A percentile compares a stretch with the other conserved stretches of the same genome.
Conservation (phyloP, 169 alveolate genomes). For the Plasmodium falciparum region DNA sequence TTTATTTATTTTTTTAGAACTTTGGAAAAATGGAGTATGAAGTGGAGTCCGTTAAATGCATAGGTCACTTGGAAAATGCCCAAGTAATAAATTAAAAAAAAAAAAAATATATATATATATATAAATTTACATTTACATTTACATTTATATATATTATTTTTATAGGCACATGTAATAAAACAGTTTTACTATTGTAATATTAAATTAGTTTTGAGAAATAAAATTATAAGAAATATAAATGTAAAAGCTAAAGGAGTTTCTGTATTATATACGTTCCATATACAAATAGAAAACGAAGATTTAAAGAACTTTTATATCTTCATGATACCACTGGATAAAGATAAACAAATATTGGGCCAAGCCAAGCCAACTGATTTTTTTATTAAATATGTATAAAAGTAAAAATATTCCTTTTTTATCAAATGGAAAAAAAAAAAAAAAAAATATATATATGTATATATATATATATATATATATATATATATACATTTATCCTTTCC, state of each 20-base stretch:
- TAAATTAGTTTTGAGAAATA: constrained; percentile 29
- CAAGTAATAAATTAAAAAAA: constrained; percentile 24
- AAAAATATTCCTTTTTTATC: neutral
- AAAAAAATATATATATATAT: constrained; percentile 3
- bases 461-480: neutral
- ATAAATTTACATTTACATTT: neutral
- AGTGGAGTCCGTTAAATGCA: constrained; percentile 59
- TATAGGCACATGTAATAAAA: constrained; percentile 7
- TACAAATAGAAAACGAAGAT: constrained; percentile 42
- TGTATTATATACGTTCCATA: constrained; percentile 44
- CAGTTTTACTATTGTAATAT: constrained; percentile 58
- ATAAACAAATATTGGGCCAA: constrained; percentile 48
- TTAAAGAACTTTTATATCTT: constrained; percentile 26
- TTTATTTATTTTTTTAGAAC: constrained; percentile 20
- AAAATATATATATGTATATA: neutral
- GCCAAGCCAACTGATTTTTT: constrained; percentile 53
- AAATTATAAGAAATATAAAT: constrained; percentile 31
- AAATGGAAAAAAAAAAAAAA: neutral
- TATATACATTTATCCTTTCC: no score
- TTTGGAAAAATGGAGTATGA: constrained; percentile 5
- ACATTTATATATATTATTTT: neutral
- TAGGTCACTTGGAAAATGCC: constrained; percentile 25
- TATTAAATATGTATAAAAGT: constrained; percentile 25
- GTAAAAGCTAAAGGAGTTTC: constrained; percentile 45
- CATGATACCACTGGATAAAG: constrained; percentile 56